Conservation (phyloP, 2,329 filamentous ascomycete genomes). For the Talaromyces sp. region DNA sequence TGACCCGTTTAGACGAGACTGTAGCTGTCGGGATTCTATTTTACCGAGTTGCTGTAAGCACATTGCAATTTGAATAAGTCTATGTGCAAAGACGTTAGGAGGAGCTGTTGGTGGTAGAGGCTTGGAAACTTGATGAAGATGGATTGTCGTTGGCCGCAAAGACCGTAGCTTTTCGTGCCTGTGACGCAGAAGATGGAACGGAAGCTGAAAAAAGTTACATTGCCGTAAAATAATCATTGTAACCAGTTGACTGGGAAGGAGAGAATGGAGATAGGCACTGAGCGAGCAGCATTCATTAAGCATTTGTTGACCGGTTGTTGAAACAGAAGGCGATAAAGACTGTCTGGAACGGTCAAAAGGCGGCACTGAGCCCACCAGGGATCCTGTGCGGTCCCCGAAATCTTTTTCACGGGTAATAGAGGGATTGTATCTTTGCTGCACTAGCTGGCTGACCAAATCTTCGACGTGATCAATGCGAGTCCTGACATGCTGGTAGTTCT, state of each 20-base stretch:
- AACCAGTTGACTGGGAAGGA: constrained; percentile 12
- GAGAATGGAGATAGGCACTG: constrained; percentile 14
- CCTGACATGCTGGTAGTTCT: neutral
- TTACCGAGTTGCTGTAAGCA: constrained; percentile 13
- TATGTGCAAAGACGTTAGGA: constrained; percentile 13
- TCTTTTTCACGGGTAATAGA: neutral
- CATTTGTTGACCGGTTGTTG: constrained; percentile 11
- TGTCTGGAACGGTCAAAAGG: neutral
- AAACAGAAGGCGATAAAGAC: neutral
- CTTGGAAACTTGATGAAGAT: neutral
- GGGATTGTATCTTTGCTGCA: neutral
- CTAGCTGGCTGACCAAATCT: constrained; percentile 1
- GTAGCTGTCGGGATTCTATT: constrained; percentile 1
- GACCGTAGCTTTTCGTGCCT: neutral
- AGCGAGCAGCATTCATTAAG: constrained; percentile 14
- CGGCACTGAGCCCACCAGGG: neutral
- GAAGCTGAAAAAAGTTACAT: constrained; percentile 13
- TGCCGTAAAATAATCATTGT: constrained; percentile 9
- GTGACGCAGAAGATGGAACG: constrained; percentile 11
- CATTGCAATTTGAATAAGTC: constrained; percentile 15
- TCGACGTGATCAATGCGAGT: constrained; percentile 5
- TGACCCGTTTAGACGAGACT: constrained; percentile 6
- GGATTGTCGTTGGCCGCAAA: neutral
- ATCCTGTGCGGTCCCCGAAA: neutral
- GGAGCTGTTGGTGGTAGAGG: constrained; percentile 9